Evolutionary conservation across 805 yeast genomes (phyloP).

Genomic region (Yarrowia sp.): DNA sequence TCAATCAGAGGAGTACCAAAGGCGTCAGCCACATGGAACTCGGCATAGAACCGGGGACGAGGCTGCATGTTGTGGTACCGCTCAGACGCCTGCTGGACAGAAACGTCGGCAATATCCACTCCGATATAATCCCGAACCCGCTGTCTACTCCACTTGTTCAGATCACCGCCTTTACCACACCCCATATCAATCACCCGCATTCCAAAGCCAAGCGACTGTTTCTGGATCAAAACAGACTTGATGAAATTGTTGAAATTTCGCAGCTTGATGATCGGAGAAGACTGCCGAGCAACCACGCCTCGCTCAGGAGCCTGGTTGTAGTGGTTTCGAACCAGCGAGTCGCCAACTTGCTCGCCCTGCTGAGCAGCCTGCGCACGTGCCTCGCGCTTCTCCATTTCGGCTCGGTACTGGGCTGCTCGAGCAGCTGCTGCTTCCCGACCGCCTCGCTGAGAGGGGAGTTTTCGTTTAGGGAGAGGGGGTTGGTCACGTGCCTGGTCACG

Average conservation of each 20-base stretch:
- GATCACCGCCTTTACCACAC: conserved; percentile 98
- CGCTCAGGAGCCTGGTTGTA: conserved; percentile 84
- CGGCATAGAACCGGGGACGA: conserved; percentile 67
- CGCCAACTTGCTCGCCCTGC: conserved; percentile 40
- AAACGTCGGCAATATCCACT: conserved; percentile 87
- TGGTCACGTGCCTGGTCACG: no score
- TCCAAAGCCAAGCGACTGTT: conserved; percentile 58
- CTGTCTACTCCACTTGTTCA: conserved; percentile 84
- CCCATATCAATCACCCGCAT: conserved; percentile 82
- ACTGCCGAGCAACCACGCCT: conserved; percentile 64
- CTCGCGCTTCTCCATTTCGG: conserved; percentile 39
- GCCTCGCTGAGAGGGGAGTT: conserved; percentile 42
- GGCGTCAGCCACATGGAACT: conserved; percentile 91
- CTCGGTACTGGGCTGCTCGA: conserved; percentile 40
- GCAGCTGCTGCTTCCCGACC: conserved; percentile 40
- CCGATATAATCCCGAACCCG: conserved; percentile 82
- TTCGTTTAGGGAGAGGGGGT: conserved; percentile 41
- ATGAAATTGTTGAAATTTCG: conserved; percentile 91
- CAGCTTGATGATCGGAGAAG: conserved; percentile 84
- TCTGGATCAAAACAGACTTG: conserved; percentile 82
- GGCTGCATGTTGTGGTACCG: conserved; percentile 69
- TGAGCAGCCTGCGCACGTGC: conserved; percentile 4
- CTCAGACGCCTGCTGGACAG: conserved; percentile 81
- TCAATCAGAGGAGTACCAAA: conserved; percentile 74
- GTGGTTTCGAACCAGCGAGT: conserved; percentile 71